Percentiles rank a stretch among this genome's conserved stretches.
Conservation (phyloP, 2,329 filamentous ascomycete genomes). For the Nemania bipapillata region DNA sequence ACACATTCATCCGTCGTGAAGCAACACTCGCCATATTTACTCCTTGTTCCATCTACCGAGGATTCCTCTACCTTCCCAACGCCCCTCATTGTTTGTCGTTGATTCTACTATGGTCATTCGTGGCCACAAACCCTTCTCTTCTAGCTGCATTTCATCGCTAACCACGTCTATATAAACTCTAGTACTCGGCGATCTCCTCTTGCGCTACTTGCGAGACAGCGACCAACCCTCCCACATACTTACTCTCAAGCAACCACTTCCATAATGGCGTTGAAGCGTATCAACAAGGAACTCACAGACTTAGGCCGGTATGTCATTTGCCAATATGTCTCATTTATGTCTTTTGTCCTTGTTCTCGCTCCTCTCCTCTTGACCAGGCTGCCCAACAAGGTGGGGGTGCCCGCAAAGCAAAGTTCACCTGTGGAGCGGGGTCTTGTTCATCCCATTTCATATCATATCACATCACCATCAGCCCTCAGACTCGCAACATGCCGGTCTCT, state of each 20-base stretch:
- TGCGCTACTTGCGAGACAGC: slow-evolving; percentile 36
- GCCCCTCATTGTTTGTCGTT: neutral
- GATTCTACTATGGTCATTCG: neutral
- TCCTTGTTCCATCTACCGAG: neutral
- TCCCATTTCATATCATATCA: neutral
- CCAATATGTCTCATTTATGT: slow-evolving; percentile 26
- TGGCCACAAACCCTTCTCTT: neutral
- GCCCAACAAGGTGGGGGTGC: slow-evolving; percentile 48
- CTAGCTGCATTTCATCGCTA: slow-evolving; percentile 42
- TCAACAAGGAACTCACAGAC: slow-evolving; percentile 93
- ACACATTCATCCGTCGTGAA: neutral
- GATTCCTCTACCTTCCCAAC: slow-evolving; percentile 18
- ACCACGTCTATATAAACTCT: slow-evolving; percentile 39
- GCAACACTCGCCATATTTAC: neutral
- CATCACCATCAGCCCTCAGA: neutral
- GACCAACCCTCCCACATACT: slow-evolving; percentile 30
- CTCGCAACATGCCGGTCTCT: neutral
- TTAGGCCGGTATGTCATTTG: slow-evolving; percentile 77
- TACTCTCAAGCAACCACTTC: slow-evolving; percentile 28
- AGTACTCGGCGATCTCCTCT: slow-evolving; percentile 33
- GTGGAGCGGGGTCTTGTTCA: slow-evolving; percentile 43
- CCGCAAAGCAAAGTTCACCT: slow-evolving; percentile 24
- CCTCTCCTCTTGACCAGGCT: slow-evolving; percentile 25
- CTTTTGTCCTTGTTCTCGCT: slow-evolving; percentile 35
- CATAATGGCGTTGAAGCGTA: slow-evolving; percentile 88